These are phyloP conservation scores for Dalechampia spathulata DNA, from an alignment of 441 rosid genomes.

Conservation along the genomic window DNA sequence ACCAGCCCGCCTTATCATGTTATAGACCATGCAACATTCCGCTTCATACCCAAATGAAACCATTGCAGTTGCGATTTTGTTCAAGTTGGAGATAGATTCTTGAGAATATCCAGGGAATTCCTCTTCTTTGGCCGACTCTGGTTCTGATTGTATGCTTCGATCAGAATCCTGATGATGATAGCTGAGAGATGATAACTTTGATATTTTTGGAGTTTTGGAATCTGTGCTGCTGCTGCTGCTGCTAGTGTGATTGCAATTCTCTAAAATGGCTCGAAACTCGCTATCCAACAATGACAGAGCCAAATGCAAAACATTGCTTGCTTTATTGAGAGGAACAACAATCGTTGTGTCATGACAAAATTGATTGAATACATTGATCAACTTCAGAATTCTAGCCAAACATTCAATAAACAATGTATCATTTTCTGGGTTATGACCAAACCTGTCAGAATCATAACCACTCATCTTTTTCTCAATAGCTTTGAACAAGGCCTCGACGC, in stretches of 20 bases:
- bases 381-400: conserved; percentile 33
- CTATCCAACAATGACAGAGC: conserved; percentile 35
- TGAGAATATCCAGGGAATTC: conserved; percentile 22
- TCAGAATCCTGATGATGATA: conserved; percentile 9
- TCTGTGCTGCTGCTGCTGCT: conserved; percentile 1
- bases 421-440: conserved; percentile 32
- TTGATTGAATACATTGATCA: conserved; percentile 27
- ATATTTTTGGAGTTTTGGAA: conserved; percentile 20
- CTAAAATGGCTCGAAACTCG: conserved; percentile 31
- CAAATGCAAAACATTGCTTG: conserved; percentile 24
- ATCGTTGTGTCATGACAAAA: conserved; percentile 18
- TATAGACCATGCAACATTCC: conserved; percentile 36
- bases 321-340: conserved; percentile 29
- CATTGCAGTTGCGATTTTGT: conserved; percentile 31
- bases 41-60: conserved; percentile 35
- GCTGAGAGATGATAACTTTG: conserved; percentile 18
- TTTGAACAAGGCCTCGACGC: conserved; percentile 34
- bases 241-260: conserved; percentile 1
- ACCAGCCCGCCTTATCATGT: conserved; percentile 22
- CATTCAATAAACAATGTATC: conserved; percentile 37
- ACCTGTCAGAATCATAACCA: conserved; percentile 23
- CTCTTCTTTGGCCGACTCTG: conserved; percentile 14
- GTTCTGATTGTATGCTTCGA: conserved; percentile 5
- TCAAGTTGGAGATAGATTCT: conserved; percentile 22
- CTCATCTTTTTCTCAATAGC: conserved; percentile 35